These are phyloP conservation scores for Zancudomyces culisetae DNA, from an alignment of 371 early-diverging fungal genomes.

Conservation along the genomic window DNA sequence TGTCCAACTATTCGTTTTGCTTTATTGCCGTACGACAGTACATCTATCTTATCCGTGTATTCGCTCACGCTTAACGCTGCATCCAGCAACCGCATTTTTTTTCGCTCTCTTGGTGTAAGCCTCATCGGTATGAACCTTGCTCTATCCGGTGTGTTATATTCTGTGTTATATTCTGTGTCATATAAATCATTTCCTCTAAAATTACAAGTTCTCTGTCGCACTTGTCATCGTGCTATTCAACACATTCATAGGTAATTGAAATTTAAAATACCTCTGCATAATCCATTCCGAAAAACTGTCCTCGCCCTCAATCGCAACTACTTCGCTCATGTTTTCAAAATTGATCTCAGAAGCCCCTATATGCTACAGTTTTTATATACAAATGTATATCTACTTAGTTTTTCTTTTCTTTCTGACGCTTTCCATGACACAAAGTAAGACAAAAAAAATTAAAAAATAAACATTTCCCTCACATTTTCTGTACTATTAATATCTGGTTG, in stretches of 20 bases:
- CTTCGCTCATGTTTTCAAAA: constrained; percentile 13
- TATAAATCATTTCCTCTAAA: background rate
- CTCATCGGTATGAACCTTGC: constrained; percentile 85
- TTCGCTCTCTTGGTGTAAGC: constrained; percentile 67
- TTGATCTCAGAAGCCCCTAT: constrained; percentile 8
- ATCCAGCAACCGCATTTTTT: constrained; percentile 72
- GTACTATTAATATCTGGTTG: no score
- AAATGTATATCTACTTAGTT: no score
- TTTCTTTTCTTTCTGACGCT: no score
- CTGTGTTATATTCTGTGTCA: background rate
- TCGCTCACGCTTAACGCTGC: constrained; percentile 84
- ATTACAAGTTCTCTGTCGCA: no score
- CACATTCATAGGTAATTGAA: no score
- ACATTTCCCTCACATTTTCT: no score
- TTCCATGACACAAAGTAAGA: no score
- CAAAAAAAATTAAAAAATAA: no score
- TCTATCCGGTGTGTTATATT: constrained; percentile 25
- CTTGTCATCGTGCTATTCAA: no score
- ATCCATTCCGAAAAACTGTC: constrained; percentile 43
- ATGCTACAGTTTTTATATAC: background rate
- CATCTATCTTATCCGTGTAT: constrained; percentile 83
- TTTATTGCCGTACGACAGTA: constrained; percentile 61
- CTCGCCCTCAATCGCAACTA: constrained; percentile 24
- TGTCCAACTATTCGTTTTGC: constrained; percentile 78
- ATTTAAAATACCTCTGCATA: background rate